Conservation (phyloP, 192 early-diverging fungal genomes). For the Coemansia sp. region DNA sequence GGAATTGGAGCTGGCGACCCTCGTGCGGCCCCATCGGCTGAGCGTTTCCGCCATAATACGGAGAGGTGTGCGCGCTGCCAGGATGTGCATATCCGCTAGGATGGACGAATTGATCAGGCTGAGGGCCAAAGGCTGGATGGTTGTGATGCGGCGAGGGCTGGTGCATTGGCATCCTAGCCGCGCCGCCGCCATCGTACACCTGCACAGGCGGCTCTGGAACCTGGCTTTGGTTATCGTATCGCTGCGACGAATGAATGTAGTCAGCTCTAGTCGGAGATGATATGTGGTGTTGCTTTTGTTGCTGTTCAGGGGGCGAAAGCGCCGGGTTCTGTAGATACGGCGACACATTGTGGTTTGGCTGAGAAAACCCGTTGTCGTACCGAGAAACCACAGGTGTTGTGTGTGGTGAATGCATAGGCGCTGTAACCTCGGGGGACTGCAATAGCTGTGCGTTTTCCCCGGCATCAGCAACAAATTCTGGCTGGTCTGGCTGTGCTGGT, state of each 20-base stretch:
- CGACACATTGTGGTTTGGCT: not conserved
- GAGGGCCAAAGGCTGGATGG: not conserved
- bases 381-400: not conserved
- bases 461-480: not conserved
- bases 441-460: slow-evolving; percentile 1
- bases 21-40: not conserved
- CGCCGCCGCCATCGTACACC: not conserved
- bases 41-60: not conserved
- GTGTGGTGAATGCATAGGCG: not conserved
- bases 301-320: not conserved
- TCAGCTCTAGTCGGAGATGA: slow-evolving; percentile 6
- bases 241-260: not conserved
- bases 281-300: not conserved
- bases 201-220: not conserved
- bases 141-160: not conserved
- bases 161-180: not conserved
- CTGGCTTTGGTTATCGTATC: not conserved
- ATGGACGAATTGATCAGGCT: not conserved
- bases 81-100: not conserved
- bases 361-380: not conserved
- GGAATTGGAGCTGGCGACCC: not conserved
- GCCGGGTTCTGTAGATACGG: slow-evolving; percentile 3
- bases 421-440: not conserved
- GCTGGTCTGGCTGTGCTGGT: not conserved
- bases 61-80: not conserved